These are phyloP conservation scores for Amylocarpus encephaloides DNA, from an alignment of 2,329 filamentous ascomycete genomes.

Conservation along the genomic window DNA sequence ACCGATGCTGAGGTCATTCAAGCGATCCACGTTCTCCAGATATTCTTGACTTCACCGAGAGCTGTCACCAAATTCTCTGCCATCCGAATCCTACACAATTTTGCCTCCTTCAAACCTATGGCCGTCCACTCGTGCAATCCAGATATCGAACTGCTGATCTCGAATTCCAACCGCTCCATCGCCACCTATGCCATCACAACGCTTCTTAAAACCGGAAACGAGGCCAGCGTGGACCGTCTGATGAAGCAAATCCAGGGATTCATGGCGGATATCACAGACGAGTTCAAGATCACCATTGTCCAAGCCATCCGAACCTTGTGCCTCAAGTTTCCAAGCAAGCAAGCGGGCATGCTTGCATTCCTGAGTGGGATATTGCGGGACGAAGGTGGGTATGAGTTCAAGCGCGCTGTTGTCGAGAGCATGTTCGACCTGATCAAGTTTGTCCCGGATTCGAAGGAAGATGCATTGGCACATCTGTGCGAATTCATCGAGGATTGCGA, in stretches of 20 bases:
- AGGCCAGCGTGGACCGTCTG: slow-evolving; percentile 89
- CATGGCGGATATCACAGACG: slow-evolving; percentile 98
- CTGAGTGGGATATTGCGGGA: slow-evolving; percentile 93
- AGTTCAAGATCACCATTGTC: slow-evolving; percentile 99
- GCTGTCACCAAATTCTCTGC: slow-evolving; percentile 97
- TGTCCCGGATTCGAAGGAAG: slow-evolving; percentile 77
- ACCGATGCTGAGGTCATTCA: slow-evolving; percentile 87
- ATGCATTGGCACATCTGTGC: slow-evolving; percentile 87
- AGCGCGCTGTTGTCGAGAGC: slow-evolving; percentile 94
- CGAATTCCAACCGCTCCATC: slow-evolving; percentile 94
- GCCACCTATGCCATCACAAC: slow-evolving; percentile 98
- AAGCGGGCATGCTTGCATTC: slow-evolving; percentile 96
- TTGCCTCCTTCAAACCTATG: slow-evolving; percentile 92
- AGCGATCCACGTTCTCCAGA: slow-evolving; percentile 88
- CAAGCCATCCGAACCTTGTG: slow-evolving; percentile 95
- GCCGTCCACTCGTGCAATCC: slow-evolving; percentile 92
- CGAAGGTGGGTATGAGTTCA: slow-evolving; percentile 97
- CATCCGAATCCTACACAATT: slow-evolving; percentile 91
- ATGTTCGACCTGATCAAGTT: slow-evolving; percentile 99
- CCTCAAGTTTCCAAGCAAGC: slow-evolving; percentile 96
- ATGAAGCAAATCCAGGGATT: slow-evolving; percentile 99
- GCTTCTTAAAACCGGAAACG: slow-evolving; percentile 94
- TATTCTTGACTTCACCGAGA: slow-evolving; percentile 92
- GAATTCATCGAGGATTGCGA: slow-evolving; percentile 99
- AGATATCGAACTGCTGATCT: slow-evolving; percentile 94